phyloP scores from a whole-genome alignment of 306 rosid species.

The Trifolium repens region DNA sequence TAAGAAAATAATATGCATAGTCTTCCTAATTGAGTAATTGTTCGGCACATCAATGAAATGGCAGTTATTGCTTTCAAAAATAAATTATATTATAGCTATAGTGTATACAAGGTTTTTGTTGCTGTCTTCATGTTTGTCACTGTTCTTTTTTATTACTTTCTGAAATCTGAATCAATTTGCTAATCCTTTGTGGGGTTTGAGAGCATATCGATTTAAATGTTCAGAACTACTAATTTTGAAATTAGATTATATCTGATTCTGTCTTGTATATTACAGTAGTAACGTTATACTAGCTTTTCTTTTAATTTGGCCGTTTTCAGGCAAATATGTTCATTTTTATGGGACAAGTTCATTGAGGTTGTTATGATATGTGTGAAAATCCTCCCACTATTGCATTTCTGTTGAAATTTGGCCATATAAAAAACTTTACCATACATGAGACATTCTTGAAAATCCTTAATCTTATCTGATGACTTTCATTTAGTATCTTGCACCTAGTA shows the following conservation, averaged over 20 bases:
- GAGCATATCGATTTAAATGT: neutral
- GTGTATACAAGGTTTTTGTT: slow-evolving; percentile 5
- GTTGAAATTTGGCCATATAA: slow-evolving; percentile 22
- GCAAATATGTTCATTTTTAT: neutral
- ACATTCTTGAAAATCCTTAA: neutral
- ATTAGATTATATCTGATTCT: slow-evolving; percentile 25
- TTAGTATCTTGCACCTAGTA: neutral
- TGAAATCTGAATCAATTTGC: slow-evolving; percentile 14
- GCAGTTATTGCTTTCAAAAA: neutral
- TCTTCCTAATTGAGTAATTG: neutral
- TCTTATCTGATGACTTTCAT: slow-evolving; percentile 4
- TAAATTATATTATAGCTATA: neutral
- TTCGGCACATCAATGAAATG: neutral
- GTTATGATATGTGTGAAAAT: slow-evolving; percentile 10
- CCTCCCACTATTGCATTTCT: neutral
- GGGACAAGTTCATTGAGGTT: slow-evolving; percentile 17
- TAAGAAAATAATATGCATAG: slow-evolving; percentile 4
- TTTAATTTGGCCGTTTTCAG: too few species aligned
- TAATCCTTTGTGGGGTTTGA: slow-evolving; percentile 1
- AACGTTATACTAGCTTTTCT: slow-evolving; percentile 15
- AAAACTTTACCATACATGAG: slow-evolving; percentile 4
- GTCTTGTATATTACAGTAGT: neutral
- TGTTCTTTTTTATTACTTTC: neutral
- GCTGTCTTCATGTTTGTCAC: neutral
- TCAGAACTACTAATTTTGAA: slow-evolving; percentile 3